Evolutionary conservation across 768 basidiomycete genomes (phyloP).

Genomic region (Leucosporidium creatinivorum): DNA sequence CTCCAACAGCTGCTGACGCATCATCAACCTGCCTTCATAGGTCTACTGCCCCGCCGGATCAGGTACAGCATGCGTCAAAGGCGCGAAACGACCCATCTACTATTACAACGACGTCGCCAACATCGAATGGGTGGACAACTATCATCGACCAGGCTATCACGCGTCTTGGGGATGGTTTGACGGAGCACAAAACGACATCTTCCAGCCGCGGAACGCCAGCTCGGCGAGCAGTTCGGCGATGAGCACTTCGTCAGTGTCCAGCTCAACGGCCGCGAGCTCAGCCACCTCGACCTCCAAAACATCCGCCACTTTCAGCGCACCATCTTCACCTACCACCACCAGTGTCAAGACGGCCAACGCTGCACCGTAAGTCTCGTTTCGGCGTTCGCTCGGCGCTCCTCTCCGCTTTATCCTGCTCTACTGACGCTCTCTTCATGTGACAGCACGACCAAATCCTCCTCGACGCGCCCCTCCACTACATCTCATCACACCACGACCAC

Average conservation of each 20-base stretch:
- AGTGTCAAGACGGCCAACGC: background rate
- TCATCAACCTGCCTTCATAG: background rate
- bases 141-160: constrained; percentile 23
- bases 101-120: background rate
- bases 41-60: background rate
- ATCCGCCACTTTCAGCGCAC: no score
- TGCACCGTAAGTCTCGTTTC: background rate
- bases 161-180: constrained; percentile 4
- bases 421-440: no score
- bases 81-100: constrained; percentile 24
- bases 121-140: background rate
- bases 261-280: no score
- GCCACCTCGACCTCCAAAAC: no score
- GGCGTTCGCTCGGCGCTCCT: background rate
- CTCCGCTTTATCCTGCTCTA: no score
- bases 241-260: no score
- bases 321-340: background rate
- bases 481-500: no score
- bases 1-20: constrained; percentile 1
- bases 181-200: constrained; percentile 3
- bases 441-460: no score
- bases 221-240: no score
- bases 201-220: background rate
- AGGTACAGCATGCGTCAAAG: background rate
- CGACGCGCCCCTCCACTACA: no score